phyloP scores from a whole-genome alignment of 495 filamentous ascomycete genomes.

The Gamarada debralockiae region DNA sequence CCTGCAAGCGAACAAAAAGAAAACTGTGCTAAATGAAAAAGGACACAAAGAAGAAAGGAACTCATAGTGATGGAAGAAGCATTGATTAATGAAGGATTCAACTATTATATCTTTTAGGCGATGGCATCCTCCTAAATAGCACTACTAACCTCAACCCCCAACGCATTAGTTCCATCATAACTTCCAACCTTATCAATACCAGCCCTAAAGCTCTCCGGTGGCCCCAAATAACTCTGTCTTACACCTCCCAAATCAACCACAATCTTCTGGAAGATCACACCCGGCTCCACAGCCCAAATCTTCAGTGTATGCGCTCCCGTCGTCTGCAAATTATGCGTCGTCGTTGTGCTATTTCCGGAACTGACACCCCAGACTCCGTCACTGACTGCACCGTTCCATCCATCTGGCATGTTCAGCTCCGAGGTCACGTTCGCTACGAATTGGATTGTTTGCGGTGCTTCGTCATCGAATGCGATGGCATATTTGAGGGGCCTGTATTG shows the following conservation, averaged over 20 bases:
- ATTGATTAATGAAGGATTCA: no score
- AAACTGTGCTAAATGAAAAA: no score
- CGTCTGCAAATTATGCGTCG: slow-evolving; percentile 39
- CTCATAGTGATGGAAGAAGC: no score
- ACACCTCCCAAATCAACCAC: slow-evolving; percentile 67
- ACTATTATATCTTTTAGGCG: no score
- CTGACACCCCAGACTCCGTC: slow-evolving; percentile 54
- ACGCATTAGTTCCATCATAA: slow-evolving; percentile 36
- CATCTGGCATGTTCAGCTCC: slow-evolving; percentile 45
- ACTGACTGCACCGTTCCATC: slow-evolving; percentile 53
- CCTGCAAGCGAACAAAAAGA: no score
- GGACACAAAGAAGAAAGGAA: no score
- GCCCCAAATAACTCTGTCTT: slow-evolving; percentile 60
- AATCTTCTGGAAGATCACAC: slow-evolving; percentile 66
- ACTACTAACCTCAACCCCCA: slow-evolving; percentile 2
- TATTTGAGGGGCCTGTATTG: slow-evolving; percentile 50
- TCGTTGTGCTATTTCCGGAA: slow-evolving; percentile 44
- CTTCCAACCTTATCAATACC: slow-evolving; percentile 37
- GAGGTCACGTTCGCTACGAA: slow-evolving; percentile 44
- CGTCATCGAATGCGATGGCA: slow-evolving; percentile 49
- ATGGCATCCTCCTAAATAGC: background rate
- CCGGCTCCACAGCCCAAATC: slow-evolving; percentile 59
- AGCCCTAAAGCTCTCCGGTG: slow-evolving; percentile 60
- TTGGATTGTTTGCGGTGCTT: slow-evolving; percentile 39
- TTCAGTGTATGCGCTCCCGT: slow-evolving; percentile 55